Evolutionary conservation across 345 rosid species (phyloP).

Genomic region (Arabis hirsuta): DNA sequence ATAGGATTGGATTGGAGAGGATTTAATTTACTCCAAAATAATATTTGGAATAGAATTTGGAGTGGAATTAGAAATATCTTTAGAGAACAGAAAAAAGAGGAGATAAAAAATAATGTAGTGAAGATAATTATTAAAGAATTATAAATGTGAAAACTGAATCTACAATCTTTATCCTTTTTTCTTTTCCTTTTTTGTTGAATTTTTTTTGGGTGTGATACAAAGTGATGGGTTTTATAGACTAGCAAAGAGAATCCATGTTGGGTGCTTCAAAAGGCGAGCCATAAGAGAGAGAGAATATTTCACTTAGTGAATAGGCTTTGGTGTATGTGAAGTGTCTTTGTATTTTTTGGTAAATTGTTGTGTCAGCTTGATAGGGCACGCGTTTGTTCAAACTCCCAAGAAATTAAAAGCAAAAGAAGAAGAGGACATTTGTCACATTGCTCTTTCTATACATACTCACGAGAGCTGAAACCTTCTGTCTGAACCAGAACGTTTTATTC

Average conservation of each 20-base stretch:
- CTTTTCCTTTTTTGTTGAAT: neutral
- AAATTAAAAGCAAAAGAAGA: conserved; percentile 38
- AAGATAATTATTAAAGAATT: conserved; percentile 7
- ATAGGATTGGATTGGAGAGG: too few relatives aligned
- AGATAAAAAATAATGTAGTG: neutral
- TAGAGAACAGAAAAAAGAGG: neutral
- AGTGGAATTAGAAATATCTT: too few relatives aligned
- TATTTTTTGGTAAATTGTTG: conserved; percentile 46
- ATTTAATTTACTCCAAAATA: too few relatives aligned
- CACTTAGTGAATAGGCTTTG: conserved; percentile 41
- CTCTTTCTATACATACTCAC: conserved; percentile 27
- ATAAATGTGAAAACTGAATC: conserved; percentile 34
- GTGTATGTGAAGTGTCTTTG: conserved; percentile 43
- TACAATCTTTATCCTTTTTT: conserved; percentile 13
- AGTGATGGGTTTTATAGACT: conserved; percentile 45
- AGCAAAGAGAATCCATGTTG: conserved; percentile 49
- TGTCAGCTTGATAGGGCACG: conserved; percentile 51
- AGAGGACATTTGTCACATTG: conserved; percentile 40
- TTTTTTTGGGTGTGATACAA: conserved; percentile 37
- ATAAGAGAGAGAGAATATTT: conserved; percentile 36
- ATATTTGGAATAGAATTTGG: too few relatives aligned
- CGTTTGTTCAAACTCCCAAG: conserved; percentile 48
- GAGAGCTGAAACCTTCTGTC: conserved; percentile 30
- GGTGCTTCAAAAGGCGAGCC: conserved; percentile 50
- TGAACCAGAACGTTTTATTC: conserved; percentile 14